These are phyloP conservation scores for Clitopilus hobsonii DNA, from an alignment of 768 basidiomycete species.

Conservation along the genomic window DNA sequence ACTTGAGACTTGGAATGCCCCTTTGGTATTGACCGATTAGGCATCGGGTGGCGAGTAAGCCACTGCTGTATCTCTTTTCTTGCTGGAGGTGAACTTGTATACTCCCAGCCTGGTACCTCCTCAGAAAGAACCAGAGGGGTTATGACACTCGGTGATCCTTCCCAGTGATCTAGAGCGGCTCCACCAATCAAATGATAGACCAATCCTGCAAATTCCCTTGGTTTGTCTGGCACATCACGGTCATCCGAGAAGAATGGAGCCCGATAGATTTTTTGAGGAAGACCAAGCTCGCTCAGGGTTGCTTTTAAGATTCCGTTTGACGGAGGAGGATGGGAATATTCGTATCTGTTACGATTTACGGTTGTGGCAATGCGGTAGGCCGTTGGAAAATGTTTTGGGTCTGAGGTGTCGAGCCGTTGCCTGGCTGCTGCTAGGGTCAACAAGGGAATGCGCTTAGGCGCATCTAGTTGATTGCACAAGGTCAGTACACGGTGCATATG, in stretches of 20 bases:
- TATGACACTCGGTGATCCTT: constrained; percentile 6
- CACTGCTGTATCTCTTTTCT: constrained; percentile 49
- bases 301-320: constrained; percentile 38
- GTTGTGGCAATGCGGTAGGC: constrained; percentile 20
- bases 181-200: constrained; percentile 69
- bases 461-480: no score
- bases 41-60: constrained; percentile 33
- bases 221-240: constrained; percentile 60
- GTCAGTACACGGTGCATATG: no score
- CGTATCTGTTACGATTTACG: constrained; percentile 33
- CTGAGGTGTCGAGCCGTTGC: not conserved
- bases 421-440: no score
- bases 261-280: constrained; percentile 63
- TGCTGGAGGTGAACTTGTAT: constrained; percentile 65
- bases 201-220: constrained; percentile 77
- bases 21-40: constrained; percentile 8
- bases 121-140: not conserved
- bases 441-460: no score
- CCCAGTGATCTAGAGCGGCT: constrained; percentile 58
- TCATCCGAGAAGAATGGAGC: constrained; percentile 77
- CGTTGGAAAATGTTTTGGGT: constrained; percentile 16
- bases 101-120: constrained; percentile 74
- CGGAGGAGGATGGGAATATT: constrained; percentile 50
- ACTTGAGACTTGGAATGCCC: constrained; percentile 40
- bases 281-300: constrained; percentile 38